Evolutionary conservation across 2,329 filamentous ascomycete genomes (phyloP).

Genomic region (Exophiala calicioides): DNA sequence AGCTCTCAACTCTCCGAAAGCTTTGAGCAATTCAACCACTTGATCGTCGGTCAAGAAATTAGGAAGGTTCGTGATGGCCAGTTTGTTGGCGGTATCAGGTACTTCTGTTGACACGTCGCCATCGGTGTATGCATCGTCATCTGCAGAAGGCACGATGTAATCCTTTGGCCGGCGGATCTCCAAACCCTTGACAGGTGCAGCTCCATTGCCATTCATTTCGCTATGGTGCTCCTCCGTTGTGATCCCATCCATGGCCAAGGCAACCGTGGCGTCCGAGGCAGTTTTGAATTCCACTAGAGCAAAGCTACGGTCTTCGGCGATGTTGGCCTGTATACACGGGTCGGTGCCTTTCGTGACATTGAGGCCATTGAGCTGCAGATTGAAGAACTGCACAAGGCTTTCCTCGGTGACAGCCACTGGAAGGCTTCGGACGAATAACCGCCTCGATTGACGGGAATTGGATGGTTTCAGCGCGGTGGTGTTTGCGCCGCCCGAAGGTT

Average conservation of each 20-base stretch:
- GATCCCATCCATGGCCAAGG: constrained; percentile 85
- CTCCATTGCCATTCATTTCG: constrained; percentile 51
- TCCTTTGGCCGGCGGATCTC: constrained; percentile 88
- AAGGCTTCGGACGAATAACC: constrained; percentile 83
- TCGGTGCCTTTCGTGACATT: constrained; percentile 84
- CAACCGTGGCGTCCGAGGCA: constrained; percentile 84
- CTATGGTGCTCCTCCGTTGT: constrained; percentile 73
- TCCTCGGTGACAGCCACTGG: constrained; percentile 74
- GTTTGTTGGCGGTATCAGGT: constrained; percentile 90
- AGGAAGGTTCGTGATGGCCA: constrained; percentile 88
- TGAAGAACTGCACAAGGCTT: constrained; percentile 80
- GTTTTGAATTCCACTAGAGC: constrained; percentile 90
- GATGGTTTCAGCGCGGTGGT: constrained; percentile 72
- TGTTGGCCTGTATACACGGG: constrained; percentile 79
- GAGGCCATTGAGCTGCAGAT: constrained; percentile 92
- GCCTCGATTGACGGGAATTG: constrained; percentile 91
- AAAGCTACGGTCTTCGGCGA: constrained; percentile 76
- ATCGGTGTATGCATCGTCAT: constrained; percentile 68
- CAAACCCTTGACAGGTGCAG: constrained; percentile 59
- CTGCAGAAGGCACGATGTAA: constrained; percentile 85
- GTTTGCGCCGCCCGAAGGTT: constrained; percentile 66
- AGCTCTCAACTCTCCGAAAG: constrained; percentile 90
- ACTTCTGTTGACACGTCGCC: constrained; percentile 73
- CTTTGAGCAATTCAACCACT: constrained; percentile 82
- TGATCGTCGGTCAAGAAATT: constrained; percentile 86